Percentiles rank a stretch among this genome's conserved stretches.
phyloP scores from a whole-genome alignment of 441 rosid species.

The Theobroma grandiflorum region DNA sequence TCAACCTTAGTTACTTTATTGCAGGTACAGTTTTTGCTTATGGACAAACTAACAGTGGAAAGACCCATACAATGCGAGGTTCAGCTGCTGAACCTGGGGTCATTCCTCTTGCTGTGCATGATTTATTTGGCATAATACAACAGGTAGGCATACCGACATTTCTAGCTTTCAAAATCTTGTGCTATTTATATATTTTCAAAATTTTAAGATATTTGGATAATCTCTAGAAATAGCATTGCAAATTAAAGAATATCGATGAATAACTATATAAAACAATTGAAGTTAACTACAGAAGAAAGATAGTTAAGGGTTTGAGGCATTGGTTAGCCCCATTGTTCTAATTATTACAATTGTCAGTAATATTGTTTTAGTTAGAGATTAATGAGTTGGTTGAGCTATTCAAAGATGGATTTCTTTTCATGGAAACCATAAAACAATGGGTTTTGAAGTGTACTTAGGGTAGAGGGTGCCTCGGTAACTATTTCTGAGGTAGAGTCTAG shows the following conservation, averaged over 20 bases:
- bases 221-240: background rate
- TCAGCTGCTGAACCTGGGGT: conserved; percentile 82
- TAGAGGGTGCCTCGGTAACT: background rate
- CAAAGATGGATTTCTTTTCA: background rate
- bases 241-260: background rate
- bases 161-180: background rate
- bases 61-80: conserved; percentile 98
- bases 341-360: background rate
- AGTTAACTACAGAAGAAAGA: background rate
- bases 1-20: conserved; percentile 16
- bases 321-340: background rate
- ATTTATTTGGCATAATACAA: conserved; percentile 70
- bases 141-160: conserved; percentile 49
- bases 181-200: background rate
- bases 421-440: background rate
- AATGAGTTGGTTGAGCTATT: background rate
- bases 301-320: background rate
- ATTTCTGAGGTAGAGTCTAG: background rate
- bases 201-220: background rate
- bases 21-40: conserved; percentile 96
- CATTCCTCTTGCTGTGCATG: conserved; percentile 82
- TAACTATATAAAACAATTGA: background rate
- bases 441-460: background rate
- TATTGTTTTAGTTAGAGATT: background rate
- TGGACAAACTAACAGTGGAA: conserved; percentile 96